Conservation (phyloP, 73 alveolate species). For the Paramecium caudatum region DNA sequence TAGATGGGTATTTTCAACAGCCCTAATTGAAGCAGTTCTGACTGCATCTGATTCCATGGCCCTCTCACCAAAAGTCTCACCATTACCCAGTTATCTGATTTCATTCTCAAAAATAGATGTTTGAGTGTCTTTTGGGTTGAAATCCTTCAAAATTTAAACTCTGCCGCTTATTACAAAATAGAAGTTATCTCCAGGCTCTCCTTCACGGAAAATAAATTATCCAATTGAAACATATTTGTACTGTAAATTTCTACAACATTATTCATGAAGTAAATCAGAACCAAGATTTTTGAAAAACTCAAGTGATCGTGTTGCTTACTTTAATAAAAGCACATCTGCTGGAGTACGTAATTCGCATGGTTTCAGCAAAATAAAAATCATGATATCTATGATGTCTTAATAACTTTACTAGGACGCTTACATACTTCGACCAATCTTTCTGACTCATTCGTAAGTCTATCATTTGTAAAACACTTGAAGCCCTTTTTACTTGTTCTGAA, state of each 20-base stretch:
- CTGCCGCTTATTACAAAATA: slow-evolving; percentile 38
- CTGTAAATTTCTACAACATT: slow-evolving; percentile 42
- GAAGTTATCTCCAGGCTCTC: slow-evolving; percentile 53
- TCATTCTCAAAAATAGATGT: slow-evolving; percentile 44
- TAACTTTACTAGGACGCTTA: slow-evolving; percentile 37
- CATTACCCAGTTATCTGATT: not conserved
- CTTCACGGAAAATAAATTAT: slow-evolving; percentile 36
- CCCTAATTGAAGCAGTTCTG: slow-evolving; percentile 61
- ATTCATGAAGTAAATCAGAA: slow-evolving; percentile 39
- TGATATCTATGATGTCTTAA: slow-evolving; percentile 49
- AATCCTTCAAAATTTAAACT: slow-evolving; percentile 19
- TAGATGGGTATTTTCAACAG: slow-evolving; percentile 49
- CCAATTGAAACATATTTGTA: slow-evolving; percentile 5
- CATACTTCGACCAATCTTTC: slow-evolving; percentile 33
- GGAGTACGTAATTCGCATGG: slow-evolving; percentile 21
- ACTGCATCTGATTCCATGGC: slow-evolving; percentile 55
- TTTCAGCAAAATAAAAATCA: slow-evolving; percentile 36
- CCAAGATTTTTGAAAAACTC: slow-evolving; percentile 17
- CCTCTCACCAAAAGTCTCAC: slow-evolving; percentile 61
- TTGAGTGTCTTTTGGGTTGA: slow-evolving; percentile 10
- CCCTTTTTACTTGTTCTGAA: slow-evolving; percentile 37
- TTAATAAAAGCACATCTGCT: slow-evolving; percentile 32
- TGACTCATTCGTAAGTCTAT: not conserved
- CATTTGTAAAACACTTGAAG: slow-evolving; percentile 12
- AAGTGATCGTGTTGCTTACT: slow-evolving; percentile 47